Base-by-base conservation (phyloP, 495 filamentous ascomycete genomes). In the Penicillium silybi region DNA sequence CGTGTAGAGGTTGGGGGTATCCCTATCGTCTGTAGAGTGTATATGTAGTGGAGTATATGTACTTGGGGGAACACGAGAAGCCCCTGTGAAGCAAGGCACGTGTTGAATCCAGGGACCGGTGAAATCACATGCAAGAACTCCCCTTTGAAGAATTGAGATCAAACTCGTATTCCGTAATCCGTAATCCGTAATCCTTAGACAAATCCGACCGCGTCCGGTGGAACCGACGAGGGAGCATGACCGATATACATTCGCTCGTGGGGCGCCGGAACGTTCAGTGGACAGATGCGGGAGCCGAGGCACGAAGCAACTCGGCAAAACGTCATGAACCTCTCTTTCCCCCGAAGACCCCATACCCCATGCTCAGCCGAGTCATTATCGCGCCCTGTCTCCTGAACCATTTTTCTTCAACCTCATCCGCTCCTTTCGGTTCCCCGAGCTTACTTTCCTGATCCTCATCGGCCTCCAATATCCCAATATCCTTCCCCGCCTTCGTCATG, bases 221-320 rank as follows among this genome's bases (percentile, higher is more conserved):
- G 34, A 29, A 27, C 25, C 43, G 27, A 10, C n/a, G 18, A 22
- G 18, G 32, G 13, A 48, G 16, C 10, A 48, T 27, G 20, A 41
- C 6, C 22, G 22, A 23, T 23, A 6, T 6, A 3, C 22, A 23
- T 29, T 5, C 7, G 26, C 16, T 38, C 16, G 44, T 22, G 44
- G 27, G 27, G 22, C 22, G 34, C 57, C 57, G 53, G 57, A 60
- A 56, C 6, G 22, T 23, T 59, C 32, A 40, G 52, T 55, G 56
- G 46, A n/a, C n/a, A 55, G 58, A 54, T 58, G 46, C 38, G 48
- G 47, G 60, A 71, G 59, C 71, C 71, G 71, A 74, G 71, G 71
- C 63, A 65, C 60, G 67, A 40, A 35, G 29, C 29, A 32, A 53
- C 60, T 71, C 71, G 71, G 69, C 57, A 74, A 70, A 64, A 74